Percentiles rank a stretch among this genome's conserved stretches.
Evolutionary conservation across 441 rosid genomes (phyloP).

Genomic region (Aquilaria agallochum): DNA sequence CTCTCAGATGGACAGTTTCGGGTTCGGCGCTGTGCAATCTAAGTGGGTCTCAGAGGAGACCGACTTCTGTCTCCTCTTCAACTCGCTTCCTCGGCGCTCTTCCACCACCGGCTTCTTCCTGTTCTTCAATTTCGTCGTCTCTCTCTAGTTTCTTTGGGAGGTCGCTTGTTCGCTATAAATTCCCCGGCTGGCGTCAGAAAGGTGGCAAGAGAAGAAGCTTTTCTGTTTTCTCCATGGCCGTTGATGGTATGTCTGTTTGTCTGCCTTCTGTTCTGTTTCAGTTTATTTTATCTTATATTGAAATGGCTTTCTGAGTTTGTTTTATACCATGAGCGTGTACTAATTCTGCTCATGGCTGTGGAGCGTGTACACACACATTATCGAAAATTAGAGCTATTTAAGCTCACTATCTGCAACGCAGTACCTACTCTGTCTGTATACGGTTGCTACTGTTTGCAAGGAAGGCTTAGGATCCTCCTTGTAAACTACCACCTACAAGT

Average conservation of each 20-base stretch:
- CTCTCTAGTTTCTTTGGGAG: constrained; percentile 49
- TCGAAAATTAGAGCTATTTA: no score
- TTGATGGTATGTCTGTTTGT: constrained; percentile 45
- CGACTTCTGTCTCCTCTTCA: constrained; percentile 32
- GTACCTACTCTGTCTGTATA: no score
- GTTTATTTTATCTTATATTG: not conserved
- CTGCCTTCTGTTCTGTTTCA: constrained; percentile 6
- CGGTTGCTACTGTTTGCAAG: not conserved
- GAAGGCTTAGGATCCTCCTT: no score
- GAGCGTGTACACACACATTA: no score
- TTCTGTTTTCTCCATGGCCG: constrained; percentile 67
- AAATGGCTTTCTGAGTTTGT: not conserved
- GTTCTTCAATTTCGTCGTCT: constrained; percentile 48
- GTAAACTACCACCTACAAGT: no score
- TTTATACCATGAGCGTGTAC: not conserved
- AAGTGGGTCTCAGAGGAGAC: constrained; percentile 51
- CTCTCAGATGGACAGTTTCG: constrained; percentile 40
- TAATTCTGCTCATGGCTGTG: not conserved
- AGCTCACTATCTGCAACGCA: no score
- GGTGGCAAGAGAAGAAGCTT: constrained; percentile 36
- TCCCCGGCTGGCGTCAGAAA: constrained; percentile 20
- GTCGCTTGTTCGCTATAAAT: constrained; percentile 28
- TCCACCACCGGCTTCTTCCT: constrained; percentile 48
- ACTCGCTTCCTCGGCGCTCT: constrained; percentile 40
- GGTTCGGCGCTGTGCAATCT: constrained; percentile 47